Conservation (phyloP, 2,329 filamentous ascomycete species). For the Delphinella strobiligena region DNA sequence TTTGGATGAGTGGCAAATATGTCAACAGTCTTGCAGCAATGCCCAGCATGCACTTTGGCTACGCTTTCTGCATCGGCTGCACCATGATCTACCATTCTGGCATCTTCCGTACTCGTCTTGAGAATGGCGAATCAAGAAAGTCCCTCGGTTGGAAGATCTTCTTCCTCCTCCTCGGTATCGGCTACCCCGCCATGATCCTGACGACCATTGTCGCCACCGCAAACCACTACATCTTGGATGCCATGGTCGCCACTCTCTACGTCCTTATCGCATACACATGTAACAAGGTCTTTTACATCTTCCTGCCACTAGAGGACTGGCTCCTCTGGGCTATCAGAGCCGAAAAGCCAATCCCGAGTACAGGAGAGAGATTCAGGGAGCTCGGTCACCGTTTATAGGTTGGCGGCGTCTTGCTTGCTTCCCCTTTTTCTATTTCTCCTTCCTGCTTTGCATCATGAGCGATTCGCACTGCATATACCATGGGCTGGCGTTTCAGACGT, state of each 20-base stretch:
- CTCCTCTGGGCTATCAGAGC: constrained; percentile 35
- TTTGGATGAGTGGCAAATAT: constrained; percentile 35
- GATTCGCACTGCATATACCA: too few relatives aligned
- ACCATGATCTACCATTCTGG: constrained; percentile 43
- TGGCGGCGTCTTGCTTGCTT: not conserved
- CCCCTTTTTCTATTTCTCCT: not conserved
- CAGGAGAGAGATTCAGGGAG: constrained; percentile 30
- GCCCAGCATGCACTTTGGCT: constrained; percentile 43
- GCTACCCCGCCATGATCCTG: constrained; percentile 43
- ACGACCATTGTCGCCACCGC: constrained; percentile 47
- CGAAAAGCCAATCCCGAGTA: constrained; percentile 42
- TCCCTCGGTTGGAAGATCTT: constrained; percentile 29
- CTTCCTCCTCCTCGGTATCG: constrained; percentile 35
- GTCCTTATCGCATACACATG: constrained; percentile 34
- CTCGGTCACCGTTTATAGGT: not conserved
- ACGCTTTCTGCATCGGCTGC: constrained; percentile 41
- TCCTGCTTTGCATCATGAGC: not conserved
- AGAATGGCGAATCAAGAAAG: constrained; percentile 31
- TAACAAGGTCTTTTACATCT: constrained; percentile 37
- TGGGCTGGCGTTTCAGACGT: too few relatives aligned
- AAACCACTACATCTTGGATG: constrained; percentile 47
- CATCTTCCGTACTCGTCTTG: constrained; percentile 29
- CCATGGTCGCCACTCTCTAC: constrained; percentile 34
- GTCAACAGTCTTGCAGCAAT: constrained; percentile 36
- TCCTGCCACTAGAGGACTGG: constrained; percentile 39